Conservation (phyloP, 208 protist genomes). For the Acanthamoeba healyi region DNA sequence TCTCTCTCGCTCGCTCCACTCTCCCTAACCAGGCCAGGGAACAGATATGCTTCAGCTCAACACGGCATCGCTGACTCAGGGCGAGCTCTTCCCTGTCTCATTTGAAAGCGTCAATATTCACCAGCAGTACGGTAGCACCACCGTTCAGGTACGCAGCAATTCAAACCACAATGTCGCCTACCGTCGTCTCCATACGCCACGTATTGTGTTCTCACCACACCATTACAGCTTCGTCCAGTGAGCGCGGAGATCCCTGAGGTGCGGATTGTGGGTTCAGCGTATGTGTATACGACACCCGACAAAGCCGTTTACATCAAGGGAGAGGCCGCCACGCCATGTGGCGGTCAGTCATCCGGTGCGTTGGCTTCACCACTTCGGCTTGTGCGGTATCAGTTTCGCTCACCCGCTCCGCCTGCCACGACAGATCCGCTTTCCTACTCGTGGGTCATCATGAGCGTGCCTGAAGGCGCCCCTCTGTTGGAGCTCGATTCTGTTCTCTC, state of each 20-base stretch:
- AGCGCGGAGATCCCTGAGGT: slow-evolving; percentile 12
- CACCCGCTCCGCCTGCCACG: not conserved
- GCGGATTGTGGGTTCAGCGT: not conserved
- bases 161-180: too few relatives aligned
- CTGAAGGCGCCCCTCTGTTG: not conserved
- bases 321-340: slow-evolving; percentile 15
- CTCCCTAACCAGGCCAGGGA: not conserved
- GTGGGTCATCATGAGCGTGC: slow-evolving; percentile 15
- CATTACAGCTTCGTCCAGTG: not conserved
- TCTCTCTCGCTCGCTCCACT: too few relatives aligned
- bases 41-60: not conserved
- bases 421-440: slow-evolving; percentile 63
- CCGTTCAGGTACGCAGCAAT: not conserved
- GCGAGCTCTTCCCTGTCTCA: not conserved
- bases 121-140: not conserved
- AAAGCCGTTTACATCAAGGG: slow-evolving; percentile 61
- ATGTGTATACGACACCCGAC: slow-evolving; percentile 5
- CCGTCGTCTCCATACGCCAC: too few relatives aligned
- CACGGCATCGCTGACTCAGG: not conserved
- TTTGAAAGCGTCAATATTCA: not conserved
- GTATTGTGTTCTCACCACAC: not conserved
- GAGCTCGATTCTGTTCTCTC: slow-evolving; percentile 20
- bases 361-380: not conserved
- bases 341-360: not conserved
- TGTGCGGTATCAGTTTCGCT: not conserved